These are phyloP conservation scores for Rhodotorula sp. DNA, from an alignment of 1,284 basidiomycete genomes.

Conservation along the genomic window DNA sequence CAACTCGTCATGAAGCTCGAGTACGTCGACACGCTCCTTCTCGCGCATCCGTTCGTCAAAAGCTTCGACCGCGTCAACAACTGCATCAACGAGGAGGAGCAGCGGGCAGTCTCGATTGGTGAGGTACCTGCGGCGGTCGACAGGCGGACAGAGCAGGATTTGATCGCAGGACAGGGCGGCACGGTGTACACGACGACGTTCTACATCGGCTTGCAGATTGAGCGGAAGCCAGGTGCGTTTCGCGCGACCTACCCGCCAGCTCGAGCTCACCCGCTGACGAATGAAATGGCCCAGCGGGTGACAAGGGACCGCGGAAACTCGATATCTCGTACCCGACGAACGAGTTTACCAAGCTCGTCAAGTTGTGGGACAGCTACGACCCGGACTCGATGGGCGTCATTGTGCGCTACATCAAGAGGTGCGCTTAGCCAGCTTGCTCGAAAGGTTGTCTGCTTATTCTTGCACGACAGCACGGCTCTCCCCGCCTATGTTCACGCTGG, in stretches of 20 bases:
- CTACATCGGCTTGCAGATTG: conserved; percentile 91
- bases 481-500: conserved; percentile 37
- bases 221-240: conserved; percentile 78
- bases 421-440: conserved; percentile 42
- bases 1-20: conserved; percentile 97
- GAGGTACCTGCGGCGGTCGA: conserved; percentile 70
- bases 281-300: background rate
- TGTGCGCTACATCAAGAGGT: conserved; percentile 92
- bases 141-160: conserved; percentile 72
- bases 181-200: conserved; percentile 90
- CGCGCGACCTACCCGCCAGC: too few species aligned
- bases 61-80: conserved; percentile 85
- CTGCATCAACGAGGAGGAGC: conserved; percentile 72
- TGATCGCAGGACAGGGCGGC: conserved; percentile 63
- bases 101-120: conserved; percentile 83
- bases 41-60: conserved; percentile 94
- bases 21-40: conserved; percentile 81
- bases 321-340: conserved; percentile 97
- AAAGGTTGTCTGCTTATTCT: background rate
- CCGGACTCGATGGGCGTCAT: conserved; percentile 90
- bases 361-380: conserved; percentile 94
- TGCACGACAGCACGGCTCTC: conserved; percentile 19
- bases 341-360: conserved; percentile 93
- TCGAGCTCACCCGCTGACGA: background rate
- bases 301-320: conserved; percentile 56